Conservation (phyloP, 495 filamentous ascomycete genomes). For the Echria macrotheca region DNA sequence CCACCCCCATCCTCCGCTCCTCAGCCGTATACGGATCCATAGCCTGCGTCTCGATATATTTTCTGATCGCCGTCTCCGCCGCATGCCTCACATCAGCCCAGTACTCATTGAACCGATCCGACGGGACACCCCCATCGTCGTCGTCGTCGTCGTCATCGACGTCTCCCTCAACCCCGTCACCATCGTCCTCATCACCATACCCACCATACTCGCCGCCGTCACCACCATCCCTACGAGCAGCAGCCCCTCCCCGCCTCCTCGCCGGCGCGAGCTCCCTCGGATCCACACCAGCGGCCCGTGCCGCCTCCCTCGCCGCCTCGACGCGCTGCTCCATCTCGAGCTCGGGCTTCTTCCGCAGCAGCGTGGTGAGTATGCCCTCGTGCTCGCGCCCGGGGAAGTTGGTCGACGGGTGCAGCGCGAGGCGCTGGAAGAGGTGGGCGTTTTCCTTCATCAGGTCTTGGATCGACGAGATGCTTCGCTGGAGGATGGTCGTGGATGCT, state of each 20-base stretch:
- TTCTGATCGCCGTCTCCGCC: slow-evolving; percentile 28
- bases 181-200: slow-evolving; percentile 25
- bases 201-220: slow-evolving; percentile 7
- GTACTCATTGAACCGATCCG: slow-evolving; percentile 36
- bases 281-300: slow-evolving; percentile 19
- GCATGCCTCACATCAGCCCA: slow-evolving; percentile 38
- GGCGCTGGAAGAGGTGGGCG: slow-evolving; percentile 53
- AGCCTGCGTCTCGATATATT: slow-evolving; percentile 47
- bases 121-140: slow-evolving; percentile 27
- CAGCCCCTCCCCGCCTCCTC: slow-evolving; percentile 6
- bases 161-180: slow-evolving; percentile 23
- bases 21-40: slow-evolving; percentile 56
- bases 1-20: slow-evolving; percentile 59
- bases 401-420: slow-evolving; percentile 68
- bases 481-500: slow-evolving; percentile 59
- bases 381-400: slow-evolving; percentile 69
- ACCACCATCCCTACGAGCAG: slow-evolving; percentile 24
- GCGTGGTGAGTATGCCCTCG: slow-evolving; percentile 52
- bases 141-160: slow-evolving; percentile 23
- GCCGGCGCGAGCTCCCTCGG: slow-evolving; percentile 15
- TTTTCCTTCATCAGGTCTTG: slow-evolving; percentile 54
- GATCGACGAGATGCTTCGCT: slow-evolving; percentile 55
- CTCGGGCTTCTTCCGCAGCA: slow-evolving; percentile 78
- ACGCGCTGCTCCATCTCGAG: slow-evolving; percentile 69
- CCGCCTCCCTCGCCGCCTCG: slow-evolving; percentile 49